phyloP scores from a whole-genome alignment of 768 basidiomycete species.

The Naematelia encephala region DNA sequence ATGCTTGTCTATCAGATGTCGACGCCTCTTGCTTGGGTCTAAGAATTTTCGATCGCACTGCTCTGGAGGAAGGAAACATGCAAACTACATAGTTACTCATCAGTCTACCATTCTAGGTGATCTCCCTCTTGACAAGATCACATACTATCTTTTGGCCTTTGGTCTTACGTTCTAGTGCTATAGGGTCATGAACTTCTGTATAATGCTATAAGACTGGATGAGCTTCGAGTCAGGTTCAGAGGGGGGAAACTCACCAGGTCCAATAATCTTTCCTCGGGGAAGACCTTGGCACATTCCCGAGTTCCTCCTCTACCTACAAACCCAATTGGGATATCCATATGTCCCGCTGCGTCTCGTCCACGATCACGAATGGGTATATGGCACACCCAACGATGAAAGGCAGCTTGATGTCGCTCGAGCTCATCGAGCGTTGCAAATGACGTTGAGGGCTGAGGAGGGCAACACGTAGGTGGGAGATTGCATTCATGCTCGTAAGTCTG shows the following conservation, averaged over 20 bases:
- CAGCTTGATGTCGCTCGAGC: constrained; percentile 72
- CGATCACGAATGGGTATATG: constrained; percentile 79
- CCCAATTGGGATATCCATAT: constrained; percentile 13
- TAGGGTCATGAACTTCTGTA: constrained; percentile 76
- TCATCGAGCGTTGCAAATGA: constrained; percentile 65
- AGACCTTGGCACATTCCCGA: constrained; percentile 69
- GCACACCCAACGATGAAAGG: constrained; percentile 56
- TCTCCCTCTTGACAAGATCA: constrained; percentile 1
- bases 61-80: constrained; percentile 64
- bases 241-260: constrained; percentile 64
- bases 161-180: constrained; percentile 71
- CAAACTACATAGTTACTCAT: constrained; percentile 57
- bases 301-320: constrained; percentile 22
- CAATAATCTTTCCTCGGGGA: constrained; percentile 74
- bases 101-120: constrained; percentile 7
- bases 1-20: constrained; percentile 78
- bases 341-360: constrained; percentile 8
- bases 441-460: constrained; percentile 57
- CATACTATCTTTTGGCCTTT: constrained; percentile 82
- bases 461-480: constrained; percentile 77
- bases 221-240: background rate
- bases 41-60: constrained; percentile 59
- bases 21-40: constrained; percentile 70
- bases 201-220: constrained; percentile 44
- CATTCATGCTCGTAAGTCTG: constrained; percentile 53